Base-by-base conservation (phyloP, 352 stramenopile species). In the Phytopythium vexans region DNA sequence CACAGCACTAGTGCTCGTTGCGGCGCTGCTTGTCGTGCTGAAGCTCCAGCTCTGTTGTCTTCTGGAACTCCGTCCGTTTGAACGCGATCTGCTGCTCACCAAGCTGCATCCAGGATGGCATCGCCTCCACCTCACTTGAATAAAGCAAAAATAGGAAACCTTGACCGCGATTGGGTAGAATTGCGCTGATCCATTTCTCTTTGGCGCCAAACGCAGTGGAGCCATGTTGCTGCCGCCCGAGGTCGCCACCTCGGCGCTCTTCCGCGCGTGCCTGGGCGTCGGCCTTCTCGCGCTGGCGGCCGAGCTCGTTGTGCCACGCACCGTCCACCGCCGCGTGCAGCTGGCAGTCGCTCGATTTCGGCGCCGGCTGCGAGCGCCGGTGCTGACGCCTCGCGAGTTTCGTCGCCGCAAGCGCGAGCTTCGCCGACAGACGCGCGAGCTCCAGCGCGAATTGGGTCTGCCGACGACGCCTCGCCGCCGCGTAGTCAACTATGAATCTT, bases 361-460 rank as follows among this genome's bases (percentile, higher is more conserved):
- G 8, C 3, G 16, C n/a, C 36, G 31, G 47, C 35, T 41, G 34
- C 47, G 33, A 15, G 47, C 47, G 35, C 47, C 47, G 4, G n/a
- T 52, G 35, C 47, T 52, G n/a, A 33, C 47, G 6, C 3, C 34
- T 33, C 47, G 35, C 34, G 35, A 43, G 35, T 52, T 52, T 35
- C 47, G n/a, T 33, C 34, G 21, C 14, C 47, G 47, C 16, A 52
- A 33, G 47, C 47, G 47, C 35, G 47, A 8, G 10, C 35, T 52
- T 5, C 8, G 42, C 34, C 47, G 39, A 3, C 31, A 42, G 35
- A 34, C 21, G 8, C 47, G 36, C 47, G 15, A 32, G 0, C 2
- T 43, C 3, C 34, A 35, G 47, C n/a, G 11, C 8, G 47, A 52
- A 0, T n/a, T 52, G 7, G 47, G 21, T 27, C 21, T 27, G 21